Base-by-base conservation (phyloP, 1,284 basidiomycete species). In the Sphagnurus paluster region DNA sequence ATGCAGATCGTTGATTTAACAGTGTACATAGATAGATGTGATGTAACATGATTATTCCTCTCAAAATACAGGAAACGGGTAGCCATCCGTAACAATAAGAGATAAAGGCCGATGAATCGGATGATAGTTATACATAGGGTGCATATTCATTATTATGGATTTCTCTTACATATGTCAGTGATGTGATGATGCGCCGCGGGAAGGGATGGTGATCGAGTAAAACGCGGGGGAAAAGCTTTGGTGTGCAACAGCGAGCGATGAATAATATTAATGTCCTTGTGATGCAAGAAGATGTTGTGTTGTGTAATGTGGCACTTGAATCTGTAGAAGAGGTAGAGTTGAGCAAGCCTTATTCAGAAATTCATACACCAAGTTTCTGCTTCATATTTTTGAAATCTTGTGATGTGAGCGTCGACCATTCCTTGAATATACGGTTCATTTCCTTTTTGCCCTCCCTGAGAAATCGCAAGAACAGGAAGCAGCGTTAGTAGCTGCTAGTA, bases 301-400 rank as follows among this genome's bases (percentile, higher is more conserved):
- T 32, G 30, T 19, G 17, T 16, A 38, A 14, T 13, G 14, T 46
- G 32, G 44, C 17, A n/a, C 7, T 33, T n/a, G 3, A 33, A 33
- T 33, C 30, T 33, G 30, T 33, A 33, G 30, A 33, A 30, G 7
- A 30, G 28, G 14, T 33, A 14, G 3, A n/a, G n/a, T n/a, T n/a
- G n/a, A n/a, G n/a, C n/a, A n/a, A n/a, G n/a, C n/a, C n/a, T n/a
- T n/a, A n/a, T n/a, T n/a, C n/a, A 35, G 44, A 46, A 36, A 38
- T 30, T 77, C 62, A 80, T 45, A 80, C 76, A 37, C 70, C 74
- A 47, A 81, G 69, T 52, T 66, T 72, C 40, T 59, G 64, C 56
- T 82, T 81, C 62, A 79, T 62, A 30, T 59, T 59, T 39, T 78
- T 59, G 55, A 82, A 79, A 49, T 81, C 75, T 14, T 66, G 58